Conservation (phyloP, 2,329 filamentous ascomycete genomes). For the Neonectria hederae region DNA sequence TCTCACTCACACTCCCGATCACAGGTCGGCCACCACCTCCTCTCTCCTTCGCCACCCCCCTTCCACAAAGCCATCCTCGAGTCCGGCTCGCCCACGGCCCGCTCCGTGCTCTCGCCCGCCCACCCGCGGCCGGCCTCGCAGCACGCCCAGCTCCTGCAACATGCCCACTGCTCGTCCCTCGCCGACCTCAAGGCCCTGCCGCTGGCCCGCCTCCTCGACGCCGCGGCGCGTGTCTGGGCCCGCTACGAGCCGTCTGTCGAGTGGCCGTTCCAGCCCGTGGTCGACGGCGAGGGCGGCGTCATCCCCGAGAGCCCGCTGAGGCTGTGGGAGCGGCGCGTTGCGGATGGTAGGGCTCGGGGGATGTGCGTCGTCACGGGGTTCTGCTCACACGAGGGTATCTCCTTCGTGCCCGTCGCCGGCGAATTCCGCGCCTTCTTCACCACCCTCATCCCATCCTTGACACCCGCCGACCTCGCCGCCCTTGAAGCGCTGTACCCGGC, state of each 20-base stretch:
- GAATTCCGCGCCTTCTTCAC: constrained; percentile 71
- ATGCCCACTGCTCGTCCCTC: not conserved
- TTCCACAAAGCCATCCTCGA: constrained; percentile 66
- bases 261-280: constrained; percentile 76
- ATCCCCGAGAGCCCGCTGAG: constrained; percentile 54
- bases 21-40: constrained; percentile 74
- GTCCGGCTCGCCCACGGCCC: constrained; percentile 65
- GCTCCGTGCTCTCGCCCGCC: constrained; percentile 60
- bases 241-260: constrained; percentile 55
- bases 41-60: constrained; percentile 56
- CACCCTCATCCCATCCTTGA: constrained; percentile 67
- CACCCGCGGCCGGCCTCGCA: constrained; percentile 68
- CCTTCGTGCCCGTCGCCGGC: constrained; percentile 65
- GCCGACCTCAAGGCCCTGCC: constrained; percentile 56
- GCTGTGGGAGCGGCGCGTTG: constrained; percentile 17
- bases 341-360: constrained; percentile 4
- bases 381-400: constrained; percentile 74
- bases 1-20: constrained; percentile 22
- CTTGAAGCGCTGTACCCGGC: constrained; percentile 71
- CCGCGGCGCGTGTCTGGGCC: constrained; percentile 56
- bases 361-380: constrained; percentile 71
- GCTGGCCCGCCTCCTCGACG: constrained; percentile 59
- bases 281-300: constrained; percentile 54
- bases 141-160: constrained; percentile 46
- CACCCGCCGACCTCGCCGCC: constrained; percentile 58